Evolutionary conservation across 2,329 filamentous ascomycete species (phyloP).

Genomic region (Trichothecium roseum): DNA sequence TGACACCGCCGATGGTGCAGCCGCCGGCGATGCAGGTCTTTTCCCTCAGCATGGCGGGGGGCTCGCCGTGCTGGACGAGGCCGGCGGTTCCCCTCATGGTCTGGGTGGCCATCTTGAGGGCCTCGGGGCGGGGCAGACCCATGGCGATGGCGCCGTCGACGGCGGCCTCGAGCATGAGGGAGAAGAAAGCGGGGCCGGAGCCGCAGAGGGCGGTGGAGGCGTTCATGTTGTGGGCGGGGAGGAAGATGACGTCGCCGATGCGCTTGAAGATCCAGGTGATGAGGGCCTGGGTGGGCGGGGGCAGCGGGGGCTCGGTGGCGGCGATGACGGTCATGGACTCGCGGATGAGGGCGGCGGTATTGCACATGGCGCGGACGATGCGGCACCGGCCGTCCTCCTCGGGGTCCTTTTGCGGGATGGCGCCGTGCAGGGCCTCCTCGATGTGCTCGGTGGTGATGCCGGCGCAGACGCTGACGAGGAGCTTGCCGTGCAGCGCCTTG

Average conservation of each 20-base stretch:
- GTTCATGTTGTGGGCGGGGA: conserved; percentile 61
- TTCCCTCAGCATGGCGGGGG: conserved; percentile 64
- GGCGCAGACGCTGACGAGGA: conserved; percentile 72
- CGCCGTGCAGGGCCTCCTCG: conserved; percentile 50
- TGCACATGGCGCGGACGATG: conserved; percentile 74
- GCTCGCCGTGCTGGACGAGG: conserved; percentile 59
- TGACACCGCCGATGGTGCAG: conserved; percentile 64
- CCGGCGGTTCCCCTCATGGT: conserved; percentile 65
- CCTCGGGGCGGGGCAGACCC: conserved; percentile 63
- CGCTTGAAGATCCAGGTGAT: conserved; percentile 69
- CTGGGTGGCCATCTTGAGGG: conserved; percentile 69
- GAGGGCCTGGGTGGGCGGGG: conserved; percentile 40
- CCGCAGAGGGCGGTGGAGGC: conserved; percentile 64
- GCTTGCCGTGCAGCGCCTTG: conserved; percentile 65
- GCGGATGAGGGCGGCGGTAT: conserved; percentile 68
- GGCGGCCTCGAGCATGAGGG: conserved; percentile 63
- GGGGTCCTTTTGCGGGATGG: conserved; percentile 34
- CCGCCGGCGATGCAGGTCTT: conserved; percentile 71
- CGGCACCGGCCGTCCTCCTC: conserved; percentile 41
- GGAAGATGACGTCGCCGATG: conserved; percentile 59
- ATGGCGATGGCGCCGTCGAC: conserved; percentile 71
- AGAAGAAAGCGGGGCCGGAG: conserved; percentile 66
- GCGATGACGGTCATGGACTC: conserved; percentile 78
- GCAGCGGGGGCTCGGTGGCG: conserved; percentile 47
- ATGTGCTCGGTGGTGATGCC: conserved; percentile 65